Percentiles rank a stretch among this genome's conserved stretches.
Evolutionary conservation across 2,329 filamentous ascomycete genomes (phyloP).

Genomic region (Venturia oleaginea): DNA sequence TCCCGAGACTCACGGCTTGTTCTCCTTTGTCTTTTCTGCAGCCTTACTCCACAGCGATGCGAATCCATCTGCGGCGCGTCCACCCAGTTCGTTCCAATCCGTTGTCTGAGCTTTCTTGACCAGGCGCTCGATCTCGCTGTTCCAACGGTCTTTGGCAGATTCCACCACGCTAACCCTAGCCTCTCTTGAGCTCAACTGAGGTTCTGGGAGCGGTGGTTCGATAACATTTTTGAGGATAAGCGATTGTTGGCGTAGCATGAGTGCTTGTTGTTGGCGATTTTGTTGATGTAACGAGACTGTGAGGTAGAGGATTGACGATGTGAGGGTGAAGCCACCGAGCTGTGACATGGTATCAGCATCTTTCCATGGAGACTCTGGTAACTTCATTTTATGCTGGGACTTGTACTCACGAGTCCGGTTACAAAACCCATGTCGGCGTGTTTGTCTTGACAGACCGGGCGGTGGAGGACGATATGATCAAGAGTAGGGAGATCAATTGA

Average conservation of each 20-base stretch:
- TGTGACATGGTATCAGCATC: slow-evolving; percentile 19
- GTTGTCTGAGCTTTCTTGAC: slow-evolving; percentile 35
- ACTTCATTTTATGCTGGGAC: slow-evolving; percentile 4
- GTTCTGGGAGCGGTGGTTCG: slow-evolving; percentile 32
- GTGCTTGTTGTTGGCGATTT: slow-evolving; percentile 37
- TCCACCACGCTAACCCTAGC: slow-evolving; percentile 34
- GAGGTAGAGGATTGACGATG: slow-evolving; percentile 35
- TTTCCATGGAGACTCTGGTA: neutral
- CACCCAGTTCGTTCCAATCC: slow-evolving; percentile 36
- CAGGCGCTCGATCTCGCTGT: slow-evolving; percentile 35
- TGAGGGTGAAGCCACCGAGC: slow-evolving; percentile 43
- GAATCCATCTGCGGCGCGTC: slow-evolving; percentile 17
- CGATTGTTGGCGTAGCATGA: slow-evolving; percentile 38
- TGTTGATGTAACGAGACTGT: slow-evolving; percentile 34
- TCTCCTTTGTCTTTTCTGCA: neutral
- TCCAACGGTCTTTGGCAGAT: slow-evolving; percentile 43
- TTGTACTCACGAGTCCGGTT: slow-evolving; percentile 38
- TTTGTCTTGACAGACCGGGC: neutral
- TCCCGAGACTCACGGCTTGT: neutral
- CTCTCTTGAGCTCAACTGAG: slow-evolving; percentile 30
- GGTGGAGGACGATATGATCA: neutral
- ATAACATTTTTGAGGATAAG: slow-evolving; percentile 34
- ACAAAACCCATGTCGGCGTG: slow-evolving; percentile 39
- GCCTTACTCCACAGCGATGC: slow-evolving; percentile 1
- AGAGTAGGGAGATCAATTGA: neutral